Conservation (phyloP, 2,329 filamentous ascomycete species). For the Diaporthe velutina region DNA sequence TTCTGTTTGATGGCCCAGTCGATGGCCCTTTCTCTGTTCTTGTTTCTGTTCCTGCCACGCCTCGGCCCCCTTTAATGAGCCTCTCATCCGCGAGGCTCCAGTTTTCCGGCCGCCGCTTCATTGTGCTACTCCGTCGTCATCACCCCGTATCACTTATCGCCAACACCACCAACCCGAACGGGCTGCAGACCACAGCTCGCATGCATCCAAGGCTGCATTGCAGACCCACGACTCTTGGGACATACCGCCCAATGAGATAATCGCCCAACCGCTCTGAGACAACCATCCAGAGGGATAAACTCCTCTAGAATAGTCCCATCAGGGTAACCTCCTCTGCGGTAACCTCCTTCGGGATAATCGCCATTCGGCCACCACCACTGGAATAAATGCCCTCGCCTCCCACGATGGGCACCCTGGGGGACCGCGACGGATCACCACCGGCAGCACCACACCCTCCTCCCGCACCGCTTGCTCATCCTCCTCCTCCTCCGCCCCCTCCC, state of each 20-base stretch:
- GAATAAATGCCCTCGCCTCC: neutral
- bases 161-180: neutral
- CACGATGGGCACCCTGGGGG: constrained; percentile 32
- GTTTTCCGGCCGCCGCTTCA: neutral
- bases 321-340: neutral
- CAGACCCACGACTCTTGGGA: neutral
- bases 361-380: neutral
- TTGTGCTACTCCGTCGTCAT: neutral
- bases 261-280: neutral
- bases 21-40: neutral
- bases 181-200: constrained; percentile 12
- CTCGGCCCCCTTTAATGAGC: neutral
- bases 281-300: neutral
- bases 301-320: neutral
- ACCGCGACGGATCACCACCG: constrained; percentile 5
- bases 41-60: constrained; percentile 15
- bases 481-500: constrained; percentile 13
- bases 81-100: neutral
- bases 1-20: neutral
- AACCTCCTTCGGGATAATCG: neutral
- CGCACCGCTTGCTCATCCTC: constrained; percentile 8
- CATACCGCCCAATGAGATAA: neutral
- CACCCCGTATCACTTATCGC: neutral
- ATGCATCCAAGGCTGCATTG: constrained; percentile 12
- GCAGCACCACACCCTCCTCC: constrained; percentile 3